phyloP scores from a whole-genome alignment of 176 grass and related monocot species.

The Juncus effusus region DNA sequence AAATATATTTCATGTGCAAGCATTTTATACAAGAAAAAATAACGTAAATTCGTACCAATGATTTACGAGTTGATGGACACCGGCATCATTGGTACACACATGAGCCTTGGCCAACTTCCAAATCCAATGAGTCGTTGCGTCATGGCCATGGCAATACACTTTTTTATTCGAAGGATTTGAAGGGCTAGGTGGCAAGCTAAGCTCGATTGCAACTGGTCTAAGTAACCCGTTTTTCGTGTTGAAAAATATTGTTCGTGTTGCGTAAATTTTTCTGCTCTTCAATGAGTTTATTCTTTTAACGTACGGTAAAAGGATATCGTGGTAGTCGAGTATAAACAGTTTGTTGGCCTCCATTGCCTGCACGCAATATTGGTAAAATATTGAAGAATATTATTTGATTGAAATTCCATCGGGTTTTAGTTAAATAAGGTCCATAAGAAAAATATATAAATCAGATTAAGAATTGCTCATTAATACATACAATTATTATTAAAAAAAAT shows the following conservation, averaged over 20 bases:
- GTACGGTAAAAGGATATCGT: slow-evolving; percentile 72
- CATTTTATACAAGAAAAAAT: too few relatives aligned
- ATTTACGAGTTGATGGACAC: slow-evolving; percentile 80
- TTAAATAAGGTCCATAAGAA: too few relatives aligned
- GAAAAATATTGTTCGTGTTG: slow-evolving; percentile 65
- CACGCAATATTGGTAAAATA: not conserved
- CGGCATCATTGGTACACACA: slow-evolving; percentile 59
- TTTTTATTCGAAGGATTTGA: slow-evolving; percentile 48
- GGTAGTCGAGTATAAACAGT: slow-evolving; percentile 79
- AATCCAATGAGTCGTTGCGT: slow-evolving; percentile 63
- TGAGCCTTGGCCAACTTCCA: slow-evolving; percentile 90
- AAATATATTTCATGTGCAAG: too few relatives aligned
- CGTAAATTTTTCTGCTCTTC: slow-evolving; percentile 47
- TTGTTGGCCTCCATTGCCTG: slow-evolving; percentile 51
- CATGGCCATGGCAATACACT: slow-evolving; percentile 43
- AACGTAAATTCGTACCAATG: slow-evolving; percentile 45
- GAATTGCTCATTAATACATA: too few relatives aligned
- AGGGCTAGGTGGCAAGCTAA: slow-evolving; percentile 53
- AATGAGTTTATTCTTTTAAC: slow-evolving; percentile 54
- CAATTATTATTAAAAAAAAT: too few relatives aligned
- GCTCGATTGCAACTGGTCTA: slow-evolving; percentile 62
- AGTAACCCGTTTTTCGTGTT: slow-evolving; percentile 43
- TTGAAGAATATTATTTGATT: too few relatives aligned
- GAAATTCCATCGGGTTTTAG: too few relatives aligned
- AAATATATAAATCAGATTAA: too few relatives aligned